A percentile compares a stretch with the other conserved stretches of the same genome.
phyloP scores from a whole-genome alignment of 2,329 filamentous ascomycete species.

The Epichloe aotearoae region DNA sequence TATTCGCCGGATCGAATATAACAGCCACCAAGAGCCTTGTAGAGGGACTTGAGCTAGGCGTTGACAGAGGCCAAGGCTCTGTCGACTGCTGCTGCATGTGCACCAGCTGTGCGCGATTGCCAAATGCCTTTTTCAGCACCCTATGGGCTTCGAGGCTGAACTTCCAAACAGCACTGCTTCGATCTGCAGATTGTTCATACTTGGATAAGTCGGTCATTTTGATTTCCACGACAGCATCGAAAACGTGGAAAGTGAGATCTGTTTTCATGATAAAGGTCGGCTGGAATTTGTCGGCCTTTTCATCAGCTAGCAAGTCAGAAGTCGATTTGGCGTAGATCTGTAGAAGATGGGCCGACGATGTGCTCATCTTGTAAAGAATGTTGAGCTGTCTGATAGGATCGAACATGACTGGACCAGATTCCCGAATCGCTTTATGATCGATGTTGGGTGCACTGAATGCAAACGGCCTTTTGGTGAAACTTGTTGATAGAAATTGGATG shows the following conservation, averaged over 20 bases:
- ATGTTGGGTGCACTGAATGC: slow-evolving; percentile 27
- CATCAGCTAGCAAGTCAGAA: slow-evolving; percentile 60
- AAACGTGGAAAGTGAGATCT: slow-evolving; percentile 40
- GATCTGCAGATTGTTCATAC: slow-evolving; percentile 21
- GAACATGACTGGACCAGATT: slow-evolving; percentile 56
- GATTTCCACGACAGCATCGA: slow-evolving; percentile 33
- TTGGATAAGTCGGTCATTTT: slow-evolving; percentile 17
- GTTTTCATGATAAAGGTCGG: slow-evolving; percentile 62
- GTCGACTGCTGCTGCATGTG: slow-evolving; percentile 34
- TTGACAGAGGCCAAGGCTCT: slow-evolving; percentile 17
- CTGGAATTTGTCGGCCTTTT: slow-evolving; percentile 66
- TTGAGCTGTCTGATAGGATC: slow-evolving; percentile 67
- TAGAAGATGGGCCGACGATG: slow-evolving; percentile 67
- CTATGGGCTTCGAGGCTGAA: slow-evolving; percentile 47
- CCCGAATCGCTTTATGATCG: slow-evolving; percentile 23
- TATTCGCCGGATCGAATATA: slow-evolving; percentile 58
- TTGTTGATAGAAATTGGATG: slow-evolving; percentile 71
- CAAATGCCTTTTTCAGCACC: slow-evolving; percentile 57
- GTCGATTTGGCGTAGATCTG: slow-evolving; percentile 64
- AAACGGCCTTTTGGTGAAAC: slow-evolving; percentile 56
- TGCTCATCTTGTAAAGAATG: slow-evolving; percentile 77
- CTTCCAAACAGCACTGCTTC: slow-evolving; percentile 29
- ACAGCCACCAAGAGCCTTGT: slow-evolving; percentile 49
- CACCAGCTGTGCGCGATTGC: slow-evolving; percentile 59
- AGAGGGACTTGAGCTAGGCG: slow-evolving; percentile 8